Evolutionary conservation across 179 eudicot genomes (phyloP).

Genomic region (Silene coronaria): DNA sequence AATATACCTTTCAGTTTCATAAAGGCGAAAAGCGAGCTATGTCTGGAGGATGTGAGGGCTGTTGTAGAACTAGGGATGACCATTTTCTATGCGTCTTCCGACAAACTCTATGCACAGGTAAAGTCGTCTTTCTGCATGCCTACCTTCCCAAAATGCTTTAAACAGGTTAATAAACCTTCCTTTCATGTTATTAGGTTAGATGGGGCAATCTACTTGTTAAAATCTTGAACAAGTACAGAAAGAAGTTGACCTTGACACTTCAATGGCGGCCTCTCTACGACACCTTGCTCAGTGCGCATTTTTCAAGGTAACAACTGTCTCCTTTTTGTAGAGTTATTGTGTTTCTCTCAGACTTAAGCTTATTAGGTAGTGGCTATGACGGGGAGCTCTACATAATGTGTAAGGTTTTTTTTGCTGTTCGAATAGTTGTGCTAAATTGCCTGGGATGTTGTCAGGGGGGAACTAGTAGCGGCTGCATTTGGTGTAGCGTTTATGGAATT

Average conservation of each 20-base stretch:
- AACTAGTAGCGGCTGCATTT: not conserved
- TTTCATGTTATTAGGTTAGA: constrained; percentile 56
- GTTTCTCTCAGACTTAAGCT: not conserved
- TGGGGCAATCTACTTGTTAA: constrained; percentile 83
- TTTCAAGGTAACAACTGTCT: constrained; percentile 47
- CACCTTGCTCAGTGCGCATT: constrained; percentile 70
- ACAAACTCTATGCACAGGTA: constrained; percentile 84
- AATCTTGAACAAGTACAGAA: constrained; percentile 70
- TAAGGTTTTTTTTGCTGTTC: not conserved
- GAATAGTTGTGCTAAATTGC: constrained; percentile 3
- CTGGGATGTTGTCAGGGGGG: not conserved
- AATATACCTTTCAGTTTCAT: constrained; percentile 50
- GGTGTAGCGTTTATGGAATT: not conserved
- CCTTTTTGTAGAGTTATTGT: not conserved
- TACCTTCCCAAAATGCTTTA: constrained; percentile 5
- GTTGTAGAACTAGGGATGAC: constrained; percentile 62
- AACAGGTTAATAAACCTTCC: constrained; percentile 7
- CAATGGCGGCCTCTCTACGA: constrained; percentile 89
- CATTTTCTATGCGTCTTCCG: constrained; percentile 49
- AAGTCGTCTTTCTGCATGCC: constrained; percentile 5
- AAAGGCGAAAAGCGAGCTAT: constrained; percentile 84
- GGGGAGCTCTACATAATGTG: not conserved
- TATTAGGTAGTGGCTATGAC: not conserved
- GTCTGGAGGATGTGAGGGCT: constrained; percentile 60
- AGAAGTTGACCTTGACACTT: constrained; percentile 62